Evolutionary conservation across 2,329 filamentous ascomycete genomes (phyloP).

Genomic region (Fusarium oligoseptatum): DNA sequence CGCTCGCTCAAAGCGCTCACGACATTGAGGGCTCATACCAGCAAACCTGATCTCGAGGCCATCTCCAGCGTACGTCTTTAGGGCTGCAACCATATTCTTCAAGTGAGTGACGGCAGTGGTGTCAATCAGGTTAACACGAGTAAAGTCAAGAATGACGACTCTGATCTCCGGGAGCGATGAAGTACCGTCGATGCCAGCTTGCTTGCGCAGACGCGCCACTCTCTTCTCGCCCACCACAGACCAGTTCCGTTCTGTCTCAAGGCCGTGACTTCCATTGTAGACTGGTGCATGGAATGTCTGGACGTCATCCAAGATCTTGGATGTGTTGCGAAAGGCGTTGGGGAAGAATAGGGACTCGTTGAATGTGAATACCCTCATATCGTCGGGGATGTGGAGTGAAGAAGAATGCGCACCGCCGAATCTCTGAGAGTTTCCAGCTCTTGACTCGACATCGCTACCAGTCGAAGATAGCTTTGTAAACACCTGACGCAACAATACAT

Average conservation of each 20-base stretch:
- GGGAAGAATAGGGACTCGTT: constrained; percentile 71
- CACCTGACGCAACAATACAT: constrained; percentile 69
- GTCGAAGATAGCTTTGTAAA: constrained; percentile 59
- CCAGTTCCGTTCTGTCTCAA: constrained; percentile 62
- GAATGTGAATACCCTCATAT: constrained; percentile 69
- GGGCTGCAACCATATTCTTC: constrained; percentile 61
- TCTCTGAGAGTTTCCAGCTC: constrained; percentile 41
- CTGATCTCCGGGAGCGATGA: constrained; percentile 55
- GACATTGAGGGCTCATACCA: constrained; percentile 59
- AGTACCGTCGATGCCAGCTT: constrained; percentile 51
- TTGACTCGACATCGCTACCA: constrained; percentile 47
- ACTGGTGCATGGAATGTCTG: constrained; percentile 58
- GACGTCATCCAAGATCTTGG: constrained; percentile 62
- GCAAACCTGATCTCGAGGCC: constrained; percentile 62
- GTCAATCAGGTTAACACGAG: constrained; percentile 65
- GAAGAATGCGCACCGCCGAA: constrained; percentile 30
- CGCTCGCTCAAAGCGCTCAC: constrained; percentile 54
- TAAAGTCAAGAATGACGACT: constrained; percentile 66
- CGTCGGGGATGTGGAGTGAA: constrained; percentile 54
- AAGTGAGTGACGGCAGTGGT: constrained; percentile 65
- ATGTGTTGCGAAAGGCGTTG: constrained; percentile 68
- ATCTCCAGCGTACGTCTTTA: constrained; percentile 63
- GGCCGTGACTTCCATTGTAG: constrained; percentile 51
- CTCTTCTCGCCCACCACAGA: constrained; percentile 64
- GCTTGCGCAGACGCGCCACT: constrained; percentile 59